A percentile compares a stretch with the other conserved stretches of the same genome.
Evolutionary conservation across 768 basidiomycete genomes (phyloP).

Genomic region (Inosperma sp.): DNA sequence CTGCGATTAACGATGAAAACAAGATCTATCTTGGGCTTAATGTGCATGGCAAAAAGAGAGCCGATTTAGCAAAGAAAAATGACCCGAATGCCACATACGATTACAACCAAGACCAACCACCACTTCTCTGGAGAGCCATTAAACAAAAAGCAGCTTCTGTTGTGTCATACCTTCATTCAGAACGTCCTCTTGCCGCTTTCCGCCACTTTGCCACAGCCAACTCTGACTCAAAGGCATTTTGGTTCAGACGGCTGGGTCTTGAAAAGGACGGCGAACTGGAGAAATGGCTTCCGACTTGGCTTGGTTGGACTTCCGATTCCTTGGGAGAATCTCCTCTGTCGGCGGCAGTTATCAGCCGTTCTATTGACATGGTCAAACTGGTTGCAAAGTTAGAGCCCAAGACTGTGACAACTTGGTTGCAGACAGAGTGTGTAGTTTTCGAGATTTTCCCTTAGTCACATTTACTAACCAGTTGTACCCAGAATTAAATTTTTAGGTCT

Average conservation of each 20-base stretch:
- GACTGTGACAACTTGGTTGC: conserved; percentile 38
- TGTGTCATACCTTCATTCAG: conserved; percentile 45
- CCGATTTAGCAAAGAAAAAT: conserved; percentile 46
- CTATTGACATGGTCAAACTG: conserved; percentile 39
- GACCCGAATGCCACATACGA: conserved; percentile 40
- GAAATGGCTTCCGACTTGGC: conserved; percentile 40
- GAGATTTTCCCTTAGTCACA: background rate
- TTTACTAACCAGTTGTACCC: conserved; percentile 4
- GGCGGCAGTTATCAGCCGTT: conserved; percentile 37
- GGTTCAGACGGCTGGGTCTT: conserved; percentile 32
- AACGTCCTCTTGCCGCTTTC: conserved; percentile 48
- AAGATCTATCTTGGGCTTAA: conserved; percentile 54
- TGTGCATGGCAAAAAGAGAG: conserved; percentile 60
- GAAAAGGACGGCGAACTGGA: conserved; percentile 30
- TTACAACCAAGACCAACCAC: conserved; percentile 7
- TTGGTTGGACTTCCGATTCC: conserved; percentile 46
- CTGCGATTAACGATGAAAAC: conserved; percentile 34
- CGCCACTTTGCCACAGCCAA: conserved; percentile 42
- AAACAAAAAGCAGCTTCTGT: conserved; percentile 27
- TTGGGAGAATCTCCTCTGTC: conserved; percentile 52
- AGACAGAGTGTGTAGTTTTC: conserved; percentile 35
- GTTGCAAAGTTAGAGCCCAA: conserved; percentile 41
- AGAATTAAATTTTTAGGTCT: conserved; percentile 46
- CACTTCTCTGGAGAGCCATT: conserved; percentile 46
- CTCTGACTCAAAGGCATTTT: conserved; percentile 39